Conservation (phyloP, 441 rosid species). For the Brassica hybrid region DNA sequence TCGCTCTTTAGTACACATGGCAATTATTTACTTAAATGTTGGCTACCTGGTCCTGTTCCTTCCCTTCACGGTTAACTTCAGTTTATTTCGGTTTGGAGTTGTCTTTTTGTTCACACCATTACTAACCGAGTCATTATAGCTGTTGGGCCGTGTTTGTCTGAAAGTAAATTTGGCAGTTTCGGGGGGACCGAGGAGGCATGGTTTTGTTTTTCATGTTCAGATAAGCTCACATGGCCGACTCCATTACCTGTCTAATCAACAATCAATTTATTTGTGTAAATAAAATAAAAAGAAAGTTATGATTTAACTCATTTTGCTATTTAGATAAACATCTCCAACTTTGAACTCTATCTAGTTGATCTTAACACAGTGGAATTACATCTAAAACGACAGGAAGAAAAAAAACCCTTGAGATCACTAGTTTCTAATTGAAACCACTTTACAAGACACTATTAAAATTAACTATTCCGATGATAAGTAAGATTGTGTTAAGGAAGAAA, state of each 20-base stretch:
- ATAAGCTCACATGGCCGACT: constrained; percentile 35
- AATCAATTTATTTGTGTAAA: background rate
- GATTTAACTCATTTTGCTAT: background rate
- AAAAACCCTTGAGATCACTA: constrained; percentile 2
- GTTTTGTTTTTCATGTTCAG: constrained; percentile 3
- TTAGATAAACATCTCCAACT: background rate
- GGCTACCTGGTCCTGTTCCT: background rate
- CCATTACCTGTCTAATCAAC: constrained; percentile 26
- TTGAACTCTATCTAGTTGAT: constrained; percentile 35
- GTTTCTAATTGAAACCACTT: constrained; percentile 29
- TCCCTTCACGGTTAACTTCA: background rate
- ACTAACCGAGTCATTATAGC: background rate
- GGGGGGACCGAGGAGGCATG: constrained; percentile 12
- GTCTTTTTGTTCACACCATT: background rate
- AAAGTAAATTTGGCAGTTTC: background rate
- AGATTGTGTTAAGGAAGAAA: constrained; percentile 36
- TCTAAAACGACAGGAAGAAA: background rate
- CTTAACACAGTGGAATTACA: constrained; percentile 16
- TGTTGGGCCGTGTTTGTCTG: background rate
- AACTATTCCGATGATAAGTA: constrained; percentile 6
- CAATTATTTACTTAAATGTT: no score
- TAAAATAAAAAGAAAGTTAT: background rate
- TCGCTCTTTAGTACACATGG: no score
- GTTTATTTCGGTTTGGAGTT: background rate
- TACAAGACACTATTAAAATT: background rate